Percentiles rank a stretch among this genome's conserved stretches.
These are phyloP conservation scores for Neurospora cerealis DNA, from an alignment of 495 filamentous ascomycete species.

Conservation along the genomic window DNA sequence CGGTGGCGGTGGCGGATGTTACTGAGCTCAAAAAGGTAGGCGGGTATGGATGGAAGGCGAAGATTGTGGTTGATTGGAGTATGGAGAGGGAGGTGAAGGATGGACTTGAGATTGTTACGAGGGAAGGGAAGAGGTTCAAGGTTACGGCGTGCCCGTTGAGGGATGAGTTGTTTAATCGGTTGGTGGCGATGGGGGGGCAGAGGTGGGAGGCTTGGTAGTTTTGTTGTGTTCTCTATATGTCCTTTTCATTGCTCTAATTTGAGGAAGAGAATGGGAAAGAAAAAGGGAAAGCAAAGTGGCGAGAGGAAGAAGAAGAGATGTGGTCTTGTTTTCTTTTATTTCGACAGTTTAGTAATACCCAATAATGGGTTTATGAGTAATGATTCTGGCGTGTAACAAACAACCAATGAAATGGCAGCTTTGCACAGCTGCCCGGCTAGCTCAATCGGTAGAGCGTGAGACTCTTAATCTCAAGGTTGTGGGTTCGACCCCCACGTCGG, in stretches of 20 bases:
- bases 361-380: background rate
- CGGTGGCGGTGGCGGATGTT: constrained; percentile 40
- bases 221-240: no score
- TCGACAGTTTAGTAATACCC: no score
- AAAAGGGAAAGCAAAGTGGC: no score
- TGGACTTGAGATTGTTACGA: constrained; percentile 60
- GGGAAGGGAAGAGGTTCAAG: constrained; percentile 41
- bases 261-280: no score
- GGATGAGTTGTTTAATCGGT: constrained; percentile 78
- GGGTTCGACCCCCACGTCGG: background rate
- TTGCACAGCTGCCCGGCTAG: constrained; percentile 33
- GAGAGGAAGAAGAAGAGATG: no score
- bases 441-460: constrained; percentile 69
- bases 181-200: constrained; percentile 74
- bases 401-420: background rate
- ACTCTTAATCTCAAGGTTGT: constrained; percentile 37
- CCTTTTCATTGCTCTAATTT: no score
- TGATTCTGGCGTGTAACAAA: rapidly evolving
- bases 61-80: constrained; percentile 75
- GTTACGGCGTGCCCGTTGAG: constrained; percentile 67
- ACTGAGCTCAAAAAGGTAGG: constrained; percentile 70
- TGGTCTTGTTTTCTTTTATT: background rate
- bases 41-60: constrained; percentile 82
- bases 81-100: constrained; percentile 67
- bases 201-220: constrained; percentile 74